phyloP scores from a whole-genome alignment of 2,329 filamentous ascomycete genomes.

The Claviceps arundinis region DNA sequence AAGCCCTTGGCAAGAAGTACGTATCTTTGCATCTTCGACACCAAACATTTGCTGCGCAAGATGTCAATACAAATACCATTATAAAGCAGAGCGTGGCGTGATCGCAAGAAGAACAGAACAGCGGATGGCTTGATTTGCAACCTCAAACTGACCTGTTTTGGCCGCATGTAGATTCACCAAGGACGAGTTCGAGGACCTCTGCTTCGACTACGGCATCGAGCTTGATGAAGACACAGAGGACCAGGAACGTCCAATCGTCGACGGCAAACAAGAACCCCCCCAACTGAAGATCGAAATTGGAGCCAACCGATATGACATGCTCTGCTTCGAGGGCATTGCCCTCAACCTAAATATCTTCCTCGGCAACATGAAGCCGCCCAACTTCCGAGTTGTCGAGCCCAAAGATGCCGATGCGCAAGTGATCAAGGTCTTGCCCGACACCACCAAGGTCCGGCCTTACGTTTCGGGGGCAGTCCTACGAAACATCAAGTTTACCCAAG shows the following conservation, averaged over 20 bases:
- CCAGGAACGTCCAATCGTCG: constrained; percentile 56
- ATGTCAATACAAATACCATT: too few species aligned
- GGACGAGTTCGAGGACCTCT: constrained; percentile 90
- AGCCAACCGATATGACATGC: constrained; percentile 87
- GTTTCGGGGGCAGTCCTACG: constrained; percentile 82
- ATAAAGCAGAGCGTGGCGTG: too few species aligned
- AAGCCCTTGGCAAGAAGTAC: constrained; percentile 78
- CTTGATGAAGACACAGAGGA: constrained; percentile 89
- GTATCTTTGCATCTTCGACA: constrained; percentile 8
- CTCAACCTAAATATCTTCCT: constrained; percentile 94
- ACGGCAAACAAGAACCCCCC: constrained; percentile 73
- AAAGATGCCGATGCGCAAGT: constrained; percentile 61
- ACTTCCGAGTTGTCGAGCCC: constrained; percentile 64
- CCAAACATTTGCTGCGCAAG: too few species aligned
- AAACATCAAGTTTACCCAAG: constrained; percentile 82
- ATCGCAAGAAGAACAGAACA: too few species aligned
- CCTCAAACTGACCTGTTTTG: constrained; percentile 9
- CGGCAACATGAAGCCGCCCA: constrained; percentile 60
- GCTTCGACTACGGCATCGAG: constrained; percentile 97
- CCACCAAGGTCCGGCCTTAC: constrained; percentile 68
- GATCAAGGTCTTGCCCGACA: constrained; percentile 66
- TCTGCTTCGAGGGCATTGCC: constrained; percentile 93
- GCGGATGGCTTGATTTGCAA: background rate
- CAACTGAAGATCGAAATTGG: constrained; percentile 98
- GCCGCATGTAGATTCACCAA: constrained; percentile 57